Evolutionary conservation across 108 stramenopile genomes (phyloP), one percentile per base, ranked within the genome.

Genomic region (Skeletonema costatum): DNA sequence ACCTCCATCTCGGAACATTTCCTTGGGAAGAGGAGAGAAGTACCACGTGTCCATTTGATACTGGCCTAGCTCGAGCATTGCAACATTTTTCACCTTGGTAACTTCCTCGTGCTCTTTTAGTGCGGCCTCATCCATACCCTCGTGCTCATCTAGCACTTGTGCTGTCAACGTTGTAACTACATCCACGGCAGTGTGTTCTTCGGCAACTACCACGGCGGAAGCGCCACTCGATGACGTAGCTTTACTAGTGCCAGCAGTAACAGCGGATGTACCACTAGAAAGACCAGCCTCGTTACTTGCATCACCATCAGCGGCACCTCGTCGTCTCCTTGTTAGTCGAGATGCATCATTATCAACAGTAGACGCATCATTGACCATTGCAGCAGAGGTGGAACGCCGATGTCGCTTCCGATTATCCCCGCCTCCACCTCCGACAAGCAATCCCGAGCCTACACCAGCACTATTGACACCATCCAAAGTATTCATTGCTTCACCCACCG

Each of bases 61-160:
- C 50, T 75, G 67, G 9, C 98, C 99, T 53, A 99, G 68, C 74
- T 99, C 97, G 5, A 99, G 64, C 60, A 84, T 87, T 14, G 90
- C 87, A 7, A 99, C 95, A 87, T 99, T 99, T 75, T 98, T 97
- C 2, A 97, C 94, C 73, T 99, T 99, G 38, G 99, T 99, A 29
- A 99, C 97, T 75, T 99, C 98, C 83, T 99, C 99, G 85, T 98
- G 97, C 74, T 99, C 99, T 72, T 94, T 88, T 21, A 99, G 76
- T 4, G 88, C 84, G 14, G 92, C 97, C 67, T 98, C 98, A 77
- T 99, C 98, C 69, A 99, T 82, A 6, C 98, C 98, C 85, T 98
- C 97, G 82, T 99, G 98, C 73, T 99, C 98, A 76, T 99, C 97
- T 44, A 98, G 88, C 61, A 94, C 93, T 61, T 91, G 92, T 5